Conservation (phyloP, 768 basidiomycete genomes). For the Lentinula raphanica region DNA sequence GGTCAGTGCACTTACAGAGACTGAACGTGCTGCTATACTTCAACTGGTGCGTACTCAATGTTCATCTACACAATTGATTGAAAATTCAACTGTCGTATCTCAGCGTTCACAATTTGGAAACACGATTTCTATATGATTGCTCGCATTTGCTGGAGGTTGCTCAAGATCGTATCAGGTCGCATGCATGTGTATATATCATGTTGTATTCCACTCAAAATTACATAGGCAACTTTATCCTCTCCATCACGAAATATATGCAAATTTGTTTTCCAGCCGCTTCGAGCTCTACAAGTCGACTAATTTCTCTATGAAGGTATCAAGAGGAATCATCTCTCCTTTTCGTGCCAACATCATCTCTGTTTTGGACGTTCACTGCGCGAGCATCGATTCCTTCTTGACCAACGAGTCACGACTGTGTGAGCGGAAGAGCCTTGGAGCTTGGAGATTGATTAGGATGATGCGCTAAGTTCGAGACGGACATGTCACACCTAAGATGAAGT, state of each 20-base stretch:
- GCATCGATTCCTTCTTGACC: conserved; percentile 87
- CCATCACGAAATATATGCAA: conserved; percentile 18
- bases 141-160: too few relatives aligned
- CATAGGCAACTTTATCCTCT: too few relatives aligned
- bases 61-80: background rate
- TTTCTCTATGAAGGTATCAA: conserved; percentile 68
- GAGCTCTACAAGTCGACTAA: conserved; percentile 64
- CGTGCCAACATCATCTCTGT: conserved; percentile 87
- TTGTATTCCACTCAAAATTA: background rate
- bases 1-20: conserved; percentile 73
- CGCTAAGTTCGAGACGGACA: too few relatives aligned
- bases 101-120: conserved; percentile 7
- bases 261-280: conserved; percentile 38
- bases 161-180: background rate
- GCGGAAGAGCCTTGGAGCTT: too few relatives aligned
- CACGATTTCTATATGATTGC: background rate
- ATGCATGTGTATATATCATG: background rate
- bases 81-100: background rate
- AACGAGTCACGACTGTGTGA: conserved; percentile 60
- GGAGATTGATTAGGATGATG: too few relatives aligned
- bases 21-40: conserved; percentile 74
- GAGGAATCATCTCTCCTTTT: conserved; percentile 74
- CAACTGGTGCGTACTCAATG: conserved; percentile 51
- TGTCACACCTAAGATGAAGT: conserved; percentile 91
- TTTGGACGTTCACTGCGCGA: conserved; percentile 90